These are phyloP conservation scores for Gaultheria prostrata DNA, from an alignment of 148 eudicot species.

Conservation along the genomic window DNA sequence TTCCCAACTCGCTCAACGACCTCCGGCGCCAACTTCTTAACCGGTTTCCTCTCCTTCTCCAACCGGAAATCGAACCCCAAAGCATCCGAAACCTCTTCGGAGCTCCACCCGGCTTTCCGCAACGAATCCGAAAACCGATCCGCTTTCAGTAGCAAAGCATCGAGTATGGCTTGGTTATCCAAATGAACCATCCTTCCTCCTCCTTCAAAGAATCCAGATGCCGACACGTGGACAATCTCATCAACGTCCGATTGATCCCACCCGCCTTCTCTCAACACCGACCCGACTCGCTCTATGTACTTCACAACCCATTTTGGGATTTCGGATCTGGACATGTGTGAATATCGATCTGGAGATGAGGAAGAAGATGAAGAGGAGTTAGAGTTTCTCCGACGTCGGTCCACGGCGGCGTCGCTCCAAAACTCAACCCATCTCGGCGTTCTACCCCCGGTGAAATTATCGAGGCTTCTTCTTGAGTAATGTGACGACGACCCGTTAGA, in stretches of 20 bases:
- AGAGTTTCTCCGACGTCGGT: constrained; percentile 55
- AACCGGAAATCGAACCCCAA: constrained; percentile 75
- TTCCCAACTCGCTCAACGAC: constrained; percentile 58
- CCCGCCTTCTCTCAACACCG: constrained; percentile 73
- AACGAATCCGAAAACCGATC: constrained; percentile 75
- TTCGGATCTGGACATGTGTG: constrained; percentile 48
- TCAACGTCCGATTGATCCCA: constrained; percentile 82
- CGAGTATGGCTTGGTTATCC: constrained; percentile 76
- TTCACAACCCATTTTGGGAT: constrained; percentile 67
- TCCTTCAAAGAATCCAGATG: constrained; percentile 73
- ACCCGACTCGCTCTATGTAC: constrained; percentile 66
- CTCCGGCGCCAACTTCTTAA: constrained; percentile 70
- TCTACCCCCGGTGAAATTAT: constrained; percentile 24
- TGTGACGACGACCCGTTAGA: constrained; percentile 22
- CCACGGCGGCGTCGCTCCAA: constrained; percentile 66
- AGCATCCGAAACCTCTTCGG: constrained; percentile 84
- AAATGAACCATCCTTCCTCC: constrained; percentile 69
- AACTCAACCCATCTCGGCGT: constrained; percentile 71
- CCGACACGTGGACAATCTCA: constrained; percentile 74
- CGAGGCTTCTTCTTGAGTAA: constrained; percentile 45
- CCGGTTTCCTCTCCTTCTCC: constrained; percentile 54
- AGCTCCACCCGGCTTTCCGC: constrained; percentile 87
- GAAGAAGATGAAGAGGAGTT: constrained; percentile 41
- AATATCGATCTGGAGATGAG: constrained; percentile 66
- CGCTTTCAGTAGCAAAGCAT: constrained; percentile 71